Evolutionary conservation across 2,329 filamentous ascomycete species (phyloP).

Genomic region (Canariomyces notabilis): DNA sequence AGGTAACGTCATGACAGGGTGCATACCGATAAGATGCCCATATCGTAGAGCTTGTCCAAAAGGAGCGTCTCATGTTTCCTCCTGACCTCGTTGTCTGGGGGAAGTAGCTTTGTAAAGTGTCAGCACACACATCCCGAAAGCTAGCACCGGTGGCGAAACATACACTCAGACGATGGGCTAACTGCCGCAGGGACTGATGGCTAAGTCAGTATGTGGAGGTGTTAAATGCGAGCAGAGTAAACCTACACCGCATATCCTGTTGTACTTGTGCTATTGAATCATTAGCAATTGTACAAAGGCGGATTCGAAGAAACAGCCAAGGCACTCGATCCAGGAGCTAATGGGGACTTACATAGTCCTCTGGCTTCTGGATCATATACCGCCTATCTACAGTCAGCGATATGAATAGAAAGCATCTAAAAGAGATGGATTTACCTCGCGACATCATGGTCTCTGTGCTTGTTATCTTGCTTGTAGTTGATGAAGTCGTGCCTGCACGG

Average conservation of each 20-base stretch:
- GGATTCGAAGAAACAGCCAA: background rate
- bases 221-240: conserved; percentile 23
- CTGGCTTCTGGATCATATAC: conserved; percentile 86
- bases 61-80: conserved; percentile 81
- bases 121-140: background rate
- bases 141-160: conserved; percentile 3
- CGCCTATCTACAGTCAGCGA: conserved; percentile 44
- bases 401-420: background rate
- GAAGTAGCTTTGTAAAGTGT: conserved; percentile 50
- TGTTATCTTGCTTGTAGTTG: conserved; percentile 83
- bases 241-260: conserved; percentile 62
- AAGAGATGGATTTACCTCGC: conserved; percentile 15
- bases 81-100: conserved; percentile 70
- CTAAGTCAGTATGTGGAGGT: conserved; percentile 21
- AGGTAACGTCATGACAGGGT: too few species aligned
- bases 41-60: conserved; percentile 86
- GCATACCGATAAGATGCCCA: conserved; percentile 67
- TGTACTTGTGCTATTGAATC: conserved; percentile 62
- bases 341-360: conserved; percentile 39
- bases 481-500: conserved; percentile 80
- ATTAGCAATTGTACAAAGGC: conserved; percentile 9
- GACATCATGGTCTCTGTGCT: conserved; percentile 74
- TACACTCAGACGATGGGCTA: conserved; percentile 76
- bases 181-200: conserved; percentile 70
- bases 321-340: background rate